Percentiles rank a stretch among this genome's conserved stretches.
phyloP scores from a whole-genome alignment of 2,329 filamentous ascomycete species.

The Neocucurbitaria cava region DNA sequence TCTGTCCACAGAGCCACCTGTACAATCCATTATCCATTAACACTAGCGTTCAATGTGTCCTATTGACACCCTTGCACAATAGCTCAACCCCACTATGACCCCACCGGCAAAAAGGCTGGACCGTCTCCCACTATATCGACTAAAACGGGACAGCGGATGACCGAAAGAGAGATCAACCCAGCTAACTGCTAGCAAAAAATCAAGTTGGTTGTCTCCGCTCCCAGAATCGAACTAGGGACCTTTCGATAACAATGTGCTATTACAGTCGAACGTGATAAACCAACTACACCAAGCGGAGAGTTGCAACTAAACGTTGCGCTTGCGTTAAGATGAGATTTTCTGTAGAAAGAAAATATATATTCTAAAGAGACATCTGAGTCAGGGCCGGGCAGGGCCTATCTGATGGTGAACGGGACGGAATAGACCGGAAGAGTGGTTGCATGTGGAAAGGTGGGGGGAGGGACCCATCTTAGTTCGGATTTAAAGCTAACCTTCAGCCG shows the following conservation, averaged over 20 bases:
- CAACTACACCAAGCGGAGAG: constrained; percentile 43
- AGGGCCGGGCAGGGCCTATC: not conserved
- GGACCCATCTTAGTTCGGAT: not conserved
- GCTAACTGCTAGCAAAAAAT: not conserved
- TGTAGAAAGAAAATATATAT: not conserved
- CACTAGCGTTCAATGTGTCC: not conserved
- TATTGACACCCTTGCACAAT: not conserved
- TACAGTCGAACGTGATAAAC: constrained; percentile 25
- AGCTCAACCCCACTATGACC: not conserved
- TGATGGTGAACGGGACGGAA: not conserved
- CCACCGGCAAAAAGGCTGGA: not conserved
- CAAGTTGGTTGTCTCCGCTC: constrained; percentile 22
- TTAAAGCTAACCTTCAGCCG: not conserved
- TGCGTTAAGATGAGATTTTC: constrained; percentile 2
- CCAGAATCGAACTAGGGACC: constrained; percentile 13
- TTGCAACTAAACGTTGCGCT: constrained; percentile 23
- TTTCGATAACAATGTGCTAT: constrained; percentile 12
- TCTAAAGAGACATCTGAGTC: not conserved
- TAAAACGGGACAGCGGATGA: too few relatives aligned
- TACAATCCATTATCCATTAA: not conserved
- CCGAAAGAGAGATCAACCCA: not conserved
- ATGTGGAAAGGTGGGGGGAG: not conserved
- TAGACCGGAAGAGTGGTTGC: not conserved
- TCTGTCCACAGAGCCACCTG: not conserved
- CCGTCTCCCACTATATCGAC: too few relatives aligned